phyloP scores from a whole-genome alignment of 306 rosid genomes.

The Dalbergia oliveri region DNA sequence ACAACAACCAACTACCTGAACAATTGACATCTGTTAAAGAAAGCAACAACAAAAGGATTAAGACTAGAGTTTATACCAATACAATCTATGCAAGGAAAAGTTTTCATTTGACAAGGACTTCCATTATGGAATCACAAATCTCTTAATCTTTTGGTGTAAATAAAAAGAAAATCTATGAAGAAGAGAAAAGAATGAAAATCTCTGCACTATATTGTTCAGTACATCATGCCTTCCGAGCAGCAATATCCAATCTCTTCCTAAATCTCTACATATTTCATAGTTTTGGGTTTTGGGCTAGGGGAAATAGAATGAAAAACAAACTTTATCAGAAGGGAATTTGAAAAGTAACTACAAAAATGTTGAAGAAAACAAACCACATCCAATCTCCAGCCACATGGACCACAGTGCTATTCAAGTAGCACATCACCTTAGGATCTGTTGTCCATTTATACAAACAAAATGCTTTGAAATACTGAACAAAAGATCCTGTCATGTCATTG shows the following conservation, averaged over 20 bases:
- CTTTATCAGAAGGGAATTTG: not conserved
- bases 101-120: not conserved
- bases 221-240: not conserved
- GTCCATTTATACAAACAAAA: conserved; percentile 8
- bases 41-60: conserved; percentile 3
- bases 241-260: not conserved
- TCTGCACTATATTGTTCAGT: not conserved
- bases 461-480: conserved; percentile 5
- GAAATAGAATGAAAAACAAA: not conserved
- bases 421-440: not conserved
- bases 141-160: too few species aligned
- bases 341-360: not conserved
- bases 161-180: too few species aligned
- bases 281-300: not conserved
- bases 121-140: too few species aligned
- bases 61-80: too few species aligned
- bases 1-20: conserved; percentile 34
- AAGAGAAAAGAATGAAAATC: too few species aligned
- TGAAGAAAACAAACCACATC: conserved; percentile 1
- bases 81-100: not conserved
- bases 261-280: not conserved
- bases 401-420: not conserved
- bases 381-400: conserved; percentile 13
- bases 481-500: not conserved
- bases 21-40: conserved; percentile 5